phyloP scores from a whole-genome alignment of 768 basidiomycete species.

The Macrocybe gigantea region DNA sequence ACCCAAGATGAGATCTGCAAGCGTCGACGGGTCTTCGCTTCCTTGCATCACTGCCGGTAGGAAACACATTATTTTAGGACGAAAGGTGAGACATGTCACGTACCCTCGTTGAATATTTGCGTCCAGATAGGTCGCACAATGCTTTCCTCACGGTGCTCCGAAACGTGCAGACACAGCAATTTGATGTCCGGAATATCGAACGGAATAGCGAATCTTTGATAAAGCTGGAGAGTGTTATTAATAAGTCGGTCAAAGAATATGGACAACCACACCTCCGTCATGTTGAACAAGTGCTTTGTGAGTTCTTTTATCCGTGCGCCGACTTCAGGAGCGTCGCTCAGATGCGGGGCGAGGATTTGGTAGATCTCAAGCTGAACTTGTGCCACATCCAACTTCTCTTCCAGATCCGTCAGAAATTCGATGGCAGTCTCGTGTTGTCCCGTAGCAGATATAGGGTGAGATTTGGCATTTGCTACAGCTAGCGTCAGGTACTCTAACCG shows the following conservation, averaged over 20 bases:
- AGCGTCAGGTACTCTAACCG: conserved; percentile 91
- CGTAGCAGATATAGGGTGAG: conserved; percentile 75
- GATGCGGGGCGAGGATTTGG: conserved; percentile 55
- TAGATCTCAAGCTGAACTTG: conserved; percentile 95
- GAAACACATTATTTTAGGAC: not conserved
- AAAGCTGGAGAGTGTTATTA: conserved; percentile 49
- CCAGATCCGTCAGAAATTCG: conserved; percentile 88
- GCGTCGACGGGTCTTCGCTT: conserved; percentile 46
- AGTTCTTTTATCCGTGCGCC: conserved; percentile 59
- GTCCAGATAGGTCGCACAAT: conserved; percentile 86
- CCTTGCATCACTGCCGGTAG: conserved; percentile 44
- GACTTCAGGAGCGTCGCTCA: conserved; percentile 54
- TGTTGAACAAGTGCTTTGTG: conserved; percentile 59
- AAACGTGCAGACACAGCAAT: conserved; percentile 87
- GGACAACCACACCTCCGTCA: conserved; percentile 65
- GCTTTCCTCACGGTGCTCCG: conserved; percentile 84
- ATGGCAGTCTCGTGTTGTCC: conserved; percentile 87
- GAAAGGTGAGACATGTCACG: conserved; percentile 10
- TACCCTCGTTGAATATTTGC: conserved; percentile 77
- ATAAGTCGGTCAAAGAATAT: conserved; percentile 6
- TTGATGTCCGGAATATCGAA: conserved; percentile 81
- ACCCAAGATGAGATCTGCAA: conserved; percentile 56
- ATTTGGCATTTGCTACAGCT: conserved; percentile 94
- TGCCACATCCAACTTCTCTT: conserved; percentile 95
- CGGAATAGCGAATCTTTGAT: conserved; percentile 81